Evolutionary conservation across 495 filamentous ascomycete species (phyloP).

Genomic region (Podospora anserina): DNA sequence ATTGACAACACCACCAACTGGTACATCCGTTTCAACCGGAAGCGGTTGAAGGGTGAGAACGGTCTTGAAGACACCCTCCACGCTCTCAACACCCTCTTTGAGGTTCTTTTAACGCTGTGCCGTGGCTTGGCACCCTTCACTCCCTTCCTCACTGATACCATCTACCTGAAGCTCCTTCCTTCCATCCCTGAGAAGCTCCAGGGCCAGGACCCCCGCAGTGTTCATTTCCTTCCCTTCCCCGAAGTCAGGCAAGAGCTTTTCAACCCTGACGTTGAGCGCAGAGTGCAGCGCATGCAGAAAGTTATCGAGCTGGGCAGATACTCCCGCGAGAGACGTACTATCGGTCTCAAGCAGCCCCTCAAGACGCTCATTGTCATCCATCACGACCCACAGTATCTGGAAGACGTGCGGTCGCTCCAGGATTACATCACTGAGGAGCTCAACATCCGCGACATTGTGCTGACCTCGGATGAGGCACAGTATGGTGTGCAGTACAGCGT

Average conservation of each 20-base stretch:
- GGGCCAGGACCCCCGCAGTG: constrained; percentile 69
- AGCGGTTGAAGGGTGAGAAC: constrained; percentile 89
- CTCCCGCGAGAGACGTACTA: constrained; percentile 76
- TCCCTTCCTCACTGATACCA: constrained; percentile 91
- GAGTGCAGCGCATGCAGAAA: constrained; percentile 87
- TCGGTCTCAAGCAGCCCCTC: constrained; percentile 85
- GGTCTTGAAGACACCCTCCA: constrained; percentile 78
- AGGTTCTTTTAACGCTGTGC: constrained; percentile 86
- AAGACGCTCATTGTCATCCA: constrained; percentile 91
- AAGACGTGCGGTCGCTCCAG: constrained; percentile 80
- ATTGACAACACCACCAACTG: constrained; percentile 98
- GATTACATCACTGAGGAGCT: constrained; percentile 85
- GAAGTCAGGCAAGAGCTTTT: constrained; percentile 85
- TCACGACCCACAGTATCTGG: constrained; percentile 76
- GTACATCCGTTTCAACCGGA: constrained; percentile 99
- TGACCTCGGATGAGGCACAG: constrained; percentile 81
- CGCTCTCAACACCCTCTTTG: constrained; percentile 94
- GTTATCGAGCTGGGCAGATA: constrained; percentile 88
- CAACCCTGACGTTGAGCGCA: constrained; percentile 78
- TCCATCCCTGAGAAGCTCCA: constrained; percentile 56
- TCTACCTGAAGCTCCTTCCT: constrained; percentile 82
- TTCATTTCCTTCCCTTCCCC: constrained; percentile 91
- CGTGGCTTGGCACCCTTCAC: constrained; percentile 90
- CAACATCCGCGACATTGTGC: constrained; percentile 79
- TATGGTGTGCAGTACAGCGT: constrained; percentile 91